These are phyloP conservation scores for Clavariopsis aquatica DNA, from an alignment of 495 filamentous ascomycete species.

Conservation along the genomic window DNA sequence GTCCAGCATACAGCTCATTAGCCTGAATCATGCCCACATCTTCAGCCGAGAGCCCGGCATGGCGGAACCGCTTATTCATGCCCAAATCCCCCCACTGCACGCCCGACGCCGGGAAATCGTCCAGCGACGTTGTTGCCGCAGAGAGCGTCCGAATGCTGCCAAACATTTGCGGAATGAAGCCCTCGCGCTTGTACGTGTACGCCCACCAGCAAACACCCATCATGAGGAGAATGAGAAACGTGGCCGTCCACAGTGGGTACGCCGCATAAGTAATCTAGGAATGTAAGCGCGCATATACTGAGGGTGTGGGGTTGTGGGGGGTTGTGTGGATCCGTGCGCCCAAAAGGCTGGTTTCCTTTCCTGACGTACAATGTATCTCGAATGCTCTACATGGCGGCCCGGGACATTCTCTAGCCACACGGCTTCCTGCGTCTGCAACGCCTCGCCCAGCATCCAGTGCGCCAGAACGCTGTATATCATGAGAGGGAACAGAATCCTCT, in stretches of 20 bases:
- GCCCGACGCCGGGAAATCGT: slow-evolving; percentile 28
- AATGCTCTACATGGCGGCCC: slow-evolving; percentile 26
- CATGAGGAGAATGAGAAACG: slow-evolving; percentile 31
- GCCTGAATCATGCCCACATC: slow-evolving; percentile 22
- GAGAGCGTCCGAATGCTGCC: slow-evolving; percentile 27
- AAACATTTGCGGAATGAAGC: slow-evolving; percentile 37
- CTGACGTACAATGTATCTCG: slow-evolving; percentile 25
- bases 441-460: slow-evolving; percentile 38
- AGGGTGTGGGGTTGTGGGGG: not conserved
- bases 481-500: slow-evolving; percentile 26
- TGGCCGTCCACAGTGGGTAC: slow-evolving; percentile 33
- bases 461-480: slow-evolving; percentile 31
- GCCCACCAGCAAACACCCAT: slow-evolving; percentile 33
- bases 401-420: slow-evolving; percentile 22
- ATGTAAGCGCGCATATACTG: not conserved
- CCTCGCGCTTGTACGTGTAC: slow-evolving; percentile 34
- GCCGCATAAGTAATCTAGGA: slow-evolving; percentile 30
- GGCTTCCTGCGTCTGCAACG: slow-evolving; percentile 28
- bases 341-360: too few species aligned
- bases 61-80: slow-evolving; percentile 26
- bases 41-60: slow-evolving; percentile 31
- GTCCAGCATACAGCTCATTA: slow-evolving; percentile 29
- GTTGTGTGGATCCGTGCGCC: too few species aligned
- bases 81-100: slow-evolving; percentile 35
- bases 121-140: slow-evolving; percentile 26